Evolutionary conservation across 495 filamentous ascomycete genomes (phyloP).

Genomic region (Penicillium coprophilum): DNA sequence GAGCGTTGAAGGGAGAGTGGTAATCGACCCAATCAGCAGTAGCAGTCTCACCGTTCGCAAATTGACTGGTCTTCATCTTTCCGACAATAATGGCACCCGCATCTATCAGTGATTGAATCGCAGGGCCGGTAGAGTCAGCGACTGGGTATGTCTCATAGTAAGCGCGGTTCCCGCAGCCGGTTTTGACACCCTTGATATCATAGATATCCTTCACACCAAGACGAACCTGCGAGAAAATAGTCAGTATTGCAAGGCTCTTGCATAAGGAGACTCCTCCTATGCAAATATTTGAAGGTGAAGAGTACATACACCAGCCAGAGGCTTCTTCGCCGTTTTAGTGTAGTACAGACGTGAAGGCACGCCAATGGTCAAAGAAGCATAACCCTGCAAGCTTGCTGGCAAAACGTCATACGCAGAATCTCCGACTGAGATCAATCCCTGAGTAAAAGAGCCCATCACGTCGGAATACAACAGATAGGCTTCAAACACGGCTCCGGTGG

Average conservation of each 20-base stretch:
- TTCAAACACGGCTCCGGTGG: neutral
- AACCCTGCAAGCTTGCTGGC: neutral
- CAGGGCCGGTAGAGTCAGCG: neutral
- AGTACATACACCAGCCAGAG: neutral
- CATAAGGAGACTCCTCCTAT: neutral
- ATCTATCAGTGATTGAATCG: neutral
- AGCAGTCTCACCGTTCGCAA: neutral
- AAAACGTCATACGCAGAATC: neutral
- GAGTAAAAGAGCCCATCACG: neutral
- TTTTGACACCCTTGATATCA: neutral
- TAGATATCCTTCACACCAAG: neutral
- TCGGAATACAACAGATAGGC: neutral
- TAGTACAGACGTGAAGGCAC: neutral
- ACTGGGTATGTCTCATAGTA: neutral
- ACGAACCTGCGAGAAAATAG: neutral
- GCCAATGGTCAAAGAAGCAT: neutral
- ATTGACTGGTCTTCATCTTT: neutral
- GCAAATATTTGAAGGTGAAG: neutral
- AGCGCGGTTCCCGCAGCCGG: neutral
- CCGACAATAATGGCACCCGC: neutral
- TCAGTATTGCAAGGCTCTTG: neutral
- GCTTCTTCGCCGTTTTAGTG: neutral
- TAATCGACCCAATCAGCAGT: constrained; percentile 44
- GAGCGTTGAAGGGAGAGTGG: constrained; percentile 42
- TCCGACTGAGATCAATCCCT: neutral